Base-by-base conservation (phyloP, 1,284 basidiomycete species). In the Erythrobasidium hasegawianum region DNA sequence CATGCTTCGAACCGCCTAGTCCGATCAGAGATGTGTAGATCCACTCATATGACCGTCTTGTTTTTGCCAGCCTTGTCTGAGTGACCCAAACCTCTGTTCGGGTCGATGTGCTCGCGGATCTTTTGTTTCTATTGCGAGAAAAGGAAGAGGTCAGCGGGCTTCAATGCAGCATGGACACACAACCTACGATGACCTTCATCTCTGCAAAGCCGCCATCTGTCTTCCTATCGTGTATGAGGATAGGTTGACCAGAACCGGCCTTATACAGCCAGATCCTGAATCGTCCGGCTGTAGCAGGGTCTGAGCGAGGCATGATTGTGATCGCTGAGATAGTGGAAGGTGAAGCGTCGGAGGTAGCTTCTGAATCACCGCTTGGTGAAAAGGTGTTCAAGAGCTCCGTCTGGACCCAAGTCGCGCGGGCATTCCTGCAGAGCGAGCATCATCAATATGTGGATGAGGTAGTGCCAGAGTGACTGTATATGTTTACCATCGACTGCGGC, bases 171-270 rank as follows among this genome's bases (percentile, higher is more conserved):
- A 53, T 9, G 8, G 26, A 33, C 11, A 3, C 4, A 10, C 33
- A 13, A 27, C 62, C 40, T 26, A 65, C 62, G n/a, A 65, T 58
- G 26, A 65, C 49, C 22, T 65, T 65, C 62, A 65, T 65, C 27
- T 65, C 62, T 40, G 62, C 56, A 26, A 65, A 65, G 13, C 62
- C 62, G n/a, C 62, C 62, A 11, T 65, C 62, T 16, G 43, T 65
- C 38, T 65, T 65, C 10, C 62, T 33, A 56, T 65, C 62, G 26
- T 65, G 62, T 14, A 65, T 58, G 2, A 65, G 62, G 13, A 55
- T 39, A 41, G 62, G 55, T 26, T 58, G 50, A 29, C 14, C 38
- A 18, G 50, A 26, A 16, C 38, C 56, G 18, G 43, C 55, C 40
- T 24, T 16, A 27, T 58, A 65, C 20, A 65, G 47, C 62, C 62